Percentiles rank a stretch among this genome's conserved stretches.
phyloP scores from a whole-genome alignment of 495 filamentous ascomycete species.

The Aspergillus steynii region DNA sequence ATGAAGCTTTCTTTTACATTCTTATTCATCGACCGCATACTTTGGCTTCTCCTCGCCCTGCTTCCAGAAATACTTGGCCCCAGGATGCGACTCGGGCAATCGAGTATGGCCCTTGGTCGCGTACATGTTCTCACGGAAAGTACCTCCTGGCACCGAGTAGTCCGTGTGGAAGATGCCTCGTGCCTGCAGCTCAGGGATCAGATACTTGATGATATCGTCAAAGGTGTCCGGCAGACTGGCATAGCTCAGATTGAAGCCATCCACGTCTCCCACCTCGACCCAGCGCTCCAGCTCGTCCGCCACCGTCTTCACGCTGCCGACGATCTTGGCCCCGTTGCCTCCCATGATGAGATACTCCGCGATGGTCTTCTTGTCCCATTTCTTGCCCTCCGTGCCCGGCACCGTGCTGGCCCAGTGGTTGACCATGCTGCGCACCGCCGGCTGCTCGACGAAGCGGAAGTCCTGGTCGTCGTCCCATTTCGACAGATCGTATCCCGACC shows the following conservation, averaged over 20 bases:
- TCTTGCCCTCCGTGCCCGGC: constrained; percentile 40
- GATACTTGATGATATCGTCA: constrained; percentile 57
- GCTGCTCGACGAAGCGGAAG: constrained; percentile 58
- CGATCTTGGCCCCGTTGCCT: constrained; percentile 54
- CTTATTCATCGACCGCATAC: constrained; percentile 23
- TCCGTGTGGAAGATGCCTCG: constrained; percentile 50
- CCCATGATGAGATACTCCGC: constrained; percentile 62
- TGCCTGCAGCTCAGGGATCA: constrained; percentile 45
- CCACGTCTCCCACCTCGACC: constrained; percentile 59
- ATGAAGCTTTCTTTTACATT: constrained; percentile 6
- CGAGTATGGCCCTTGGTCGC: constrained; percentile 36
- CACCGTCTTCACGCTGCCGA: constrained; percentile 57
- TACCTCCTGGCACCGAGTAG: constrained; percentile 44
- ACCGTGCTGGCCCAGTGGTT: constrained; percentile 43
- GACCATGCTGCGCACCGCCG: constrained; percentile 51
- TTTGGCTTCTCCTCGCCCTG: constrained; percentile 30
- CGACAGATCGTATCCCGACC: constrained; percentile 54
- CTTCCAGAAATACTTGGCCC: constrained; percentile 49
- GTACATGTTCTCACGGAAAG: constrained; percentile 47
- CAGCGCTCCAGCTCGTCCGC: constrained; percentile 63
- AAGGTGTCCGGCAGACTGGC: constrained; percentile 62
- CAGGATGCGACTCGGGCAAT: constrained; percentile 45
- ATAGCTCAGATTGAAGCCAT: constrained; percentile 65
- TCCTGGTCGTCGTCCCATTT: constrained; percentile 54
- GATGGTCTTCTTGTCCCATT: constrained; percentile 65